Base-by-base conservation (phyloP, 805 yeast genomes). In the Cyberlindnera saturnus region DNA sequence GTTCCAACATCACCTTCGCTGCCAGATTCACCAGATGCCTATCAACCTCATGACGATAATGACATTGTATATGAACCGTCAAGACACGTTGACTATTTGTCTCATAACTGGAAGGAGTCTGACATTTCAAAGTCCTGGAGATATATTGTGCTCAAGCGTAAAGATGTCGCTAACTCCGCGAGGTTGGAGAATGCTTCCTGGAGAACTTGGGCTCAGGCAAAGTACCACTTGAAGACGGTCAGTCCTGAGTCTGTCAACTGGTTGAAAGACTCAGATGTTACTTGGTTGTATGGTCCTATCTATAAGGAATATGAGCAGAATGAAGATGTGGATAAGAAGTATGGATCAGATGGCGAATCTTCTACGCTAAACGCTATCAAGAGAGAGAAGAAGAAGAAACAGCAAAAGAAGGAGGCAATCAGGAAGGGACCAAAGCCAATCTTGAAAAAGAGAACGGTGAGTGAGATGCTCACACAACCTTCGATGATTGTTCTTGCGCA, bases 181-280 rank as follows among this genome's bases (percentile, higher is more conserved):
- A 67, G 95, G 45, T 67, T 86, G 41, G 95, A 86, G 60, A 86
- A 86, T 59, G 98, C 98, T 1, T 79, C 91, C 42, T 91, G 99
- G 99, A 76, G 99, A 63, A 93, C 97, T 5, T 93, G 98, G 99
- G 89, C 95, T 11, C 95, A 93, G 64, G 82, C 93, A 32, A 81
- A 89, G 59, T 78, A 82, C 51, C 77, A 85, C 44, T 67, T 84
- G 41, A 70, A 70, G 49, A 93, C 99, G 0, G 86, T 91, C 6
- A 79, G 90, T 16, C 99, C 99, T 1, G 95, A 88, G 56, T 75
- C 78, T 32, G 86, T 93, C 38, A 91, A 93, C 63, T 93, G 99
- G 99, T 80, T 88, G 36, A 93, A 95, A 65, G 99, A 93, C 56
- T 82, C 84, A 45, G 99, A 93, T 62, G 96, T 93, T 10, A 89